Percentiles rank a stretch among this genome's conserved stretches.
phyloP scores from a whole-genome alignment of 345 rosid species.

The Excoecaria cochinchinensis region DNA sequence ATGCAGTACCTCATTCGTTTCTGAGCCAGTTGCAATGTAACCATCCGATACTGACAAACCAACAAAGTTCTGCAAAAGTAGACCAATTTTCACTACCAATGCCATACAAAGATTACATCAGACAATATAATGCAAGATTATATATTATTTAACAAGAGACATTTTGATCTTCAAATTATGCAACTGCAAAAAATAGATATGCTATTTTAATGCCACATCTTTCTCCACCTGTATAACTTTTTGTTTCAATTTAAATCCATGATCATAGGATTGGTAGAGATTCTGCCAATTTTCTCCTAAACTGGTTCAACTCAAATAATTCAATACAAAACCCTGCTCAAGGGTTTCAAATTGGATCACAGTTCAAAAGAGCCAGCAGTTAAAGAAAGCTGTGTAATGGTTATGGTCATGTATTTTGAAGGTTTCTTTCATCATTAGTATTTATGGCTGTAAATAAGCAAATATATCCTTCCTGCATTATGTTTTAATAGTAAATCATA shows the following conservation, averaged over 20 bases:
- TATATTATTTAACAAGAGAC: too few relatives aligned
- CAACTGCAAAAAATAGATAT: neutral
- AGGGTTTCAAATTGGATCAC: neutral
- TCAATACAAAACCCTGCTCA: neutral
- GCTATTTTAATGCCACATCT: neutral
- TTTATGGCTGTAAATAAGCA: neutral
- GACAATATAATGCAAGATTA: neutral
- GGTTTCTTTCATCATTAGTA: too few relatives aligned
- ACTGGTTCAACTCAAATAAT: too few relatives aligned
- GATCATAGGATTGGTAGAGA: neutral
- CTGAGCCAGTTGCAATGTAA: slow-evolving; percentile 96
- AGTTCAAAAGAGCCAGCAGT: neutral
- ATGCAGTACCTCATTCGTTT: slow-evolving; percentile 87
- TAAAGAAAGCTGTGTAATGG: neutral
- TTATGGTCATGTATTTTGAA: neutral
- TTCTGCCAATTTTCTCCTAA: neutral
- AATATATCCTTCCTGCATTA: neutral
- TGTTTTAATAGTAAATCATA: neutral
- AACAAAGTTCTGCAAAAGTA: slow-evolving; percentile 75
- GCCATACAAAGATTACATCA: neutral
- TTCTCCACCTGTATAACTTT: neutral
- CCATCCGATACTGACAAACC: slow-evolving; percentile 95
- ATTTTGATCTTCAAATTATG: neutral
- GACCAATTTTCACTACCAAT: slow-evolving; percentile 2
- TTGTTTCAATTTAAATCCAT: neutral